Evolutionary conservation across 768 basidiomycete species (phyloP), one percentile per base, ranked within the genome.

Genomic region (Amanita phalloides): DNA sequence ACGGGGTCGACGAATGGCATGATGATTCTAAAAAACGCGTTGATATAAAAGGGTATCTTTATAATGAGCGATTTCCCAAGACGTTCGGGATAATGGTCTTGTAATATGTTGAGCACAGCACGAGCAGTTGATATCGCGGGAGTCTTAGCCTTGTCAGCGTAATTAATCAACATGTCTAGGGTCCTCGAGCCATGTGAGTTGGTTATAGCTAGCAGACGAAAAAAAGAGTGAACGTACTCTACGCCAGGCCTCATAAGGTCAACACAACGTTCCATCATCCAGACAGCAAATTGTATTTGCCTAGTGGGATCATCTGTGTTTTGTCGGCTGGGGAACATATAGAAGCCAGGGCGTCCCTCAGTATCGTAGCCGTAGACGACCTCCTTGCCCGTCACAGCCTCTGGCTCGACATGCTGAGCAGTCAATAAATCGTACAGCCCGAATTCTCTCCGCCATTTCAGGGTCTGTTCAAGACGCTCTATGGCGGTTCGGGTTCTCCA

Each of bases 61-160:
- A 84, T 72, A 59, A 91, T 79, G 39, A 90, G 65, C 1, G 89
- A 77, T 10, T 71, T 62, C 23, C 88, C 90, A 32, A 95, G 79
- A 3, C 92, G 81, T 63, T 95, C 92, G 0, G 90, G 90, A 59
- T 90, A 92, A 61, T 92, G 88, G 21, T 79, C 76, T 59, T 90
- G 89, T 11, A 90, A 71, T 57, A 89, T 84, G 62, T 73, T 66
- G 49, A 85, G 72, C 10, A 79, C 75, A 6, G 74, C 58, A 5
- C 72, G 67, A 7, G 76, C 62, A 9, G 71, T 72, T 38, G 64
- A 55, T 6, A 77, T 58, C 9, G 71, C 66, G 2, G 76, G 71
- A 38, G 69, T 78, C 65, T 87, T 90, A 33, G 75, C 79, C 61
- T 76, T 75, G 61, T 87, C 85, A 4, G 77, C 84, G 49, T 82